These are phyloP conservation scores for Acacia concinna DNA, from an alignment of 331 rosid genomes.

Conservation along the genomic window DNA sequence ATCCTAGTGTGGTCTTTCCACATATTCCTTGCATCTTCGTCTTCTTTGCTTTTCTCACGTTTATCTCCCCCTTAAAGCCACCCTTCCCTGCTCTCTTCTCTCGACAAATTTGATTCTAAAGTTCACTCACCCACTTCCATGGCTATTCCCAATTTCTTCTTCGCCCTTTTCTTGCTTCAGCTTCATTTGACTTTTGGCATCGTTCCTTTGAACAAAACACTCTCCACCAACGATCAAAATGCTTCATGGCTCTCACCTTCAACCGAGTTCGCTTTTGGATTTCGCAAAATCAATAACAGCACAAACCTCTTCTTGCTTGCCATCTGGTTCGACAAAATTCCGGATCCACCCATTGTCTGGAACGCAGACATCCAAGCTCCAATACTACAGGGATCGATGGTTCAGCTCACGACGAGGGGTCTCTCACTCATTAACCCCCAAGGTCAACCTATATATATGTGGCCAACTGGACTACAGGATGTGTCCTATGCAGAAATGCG, in stretches of 20 bases:
- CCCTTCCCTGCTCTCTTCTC: not conserved
- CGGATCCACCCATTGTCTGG: constrained; percentile 39
- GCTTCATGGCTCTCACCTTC: constrained; percentile 40
- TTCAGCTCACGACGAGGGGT: constrained; percentile 30
- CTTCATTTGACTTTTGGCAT: not conserved
- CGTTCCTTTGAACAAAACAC: not conserved
- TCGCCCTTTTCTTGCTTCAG: not conserved
- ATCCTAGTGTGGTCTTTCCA: no score
- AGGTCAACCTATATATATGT: constrained; percentile 12
- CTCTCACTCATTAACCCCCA: not conserved
- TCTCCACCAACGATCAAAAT: constrained; percentile 26
- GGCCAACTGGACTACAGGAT: not conserved
- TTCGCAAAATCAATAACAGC: constrained; percentile 19
- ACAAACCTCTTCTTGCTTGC: constrained; percentile 33
- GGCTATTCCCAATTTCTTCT: not conserved
- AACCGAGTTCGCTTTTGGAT: constrained; percentile 43
- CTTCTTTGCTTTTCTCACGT: not conserved
- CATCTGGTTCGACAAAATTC: constrained; percentile 42
- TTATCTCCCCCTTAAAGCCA: not conserved
- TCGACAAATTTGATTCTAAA: not conserved
- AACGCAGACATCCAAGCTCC: not conserved
- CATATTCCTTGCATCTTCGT: not conserved
- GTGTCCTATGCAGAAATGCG: constrained; percentile 43
- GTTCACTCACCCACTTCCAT: not conserved
- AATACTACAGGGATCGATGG: constrained; percentile 29